Evolutionary conservation across 2,329 filamentous ascomycete species (phyloP), one percentile per base, ranked within the genome.

Genomic region (Graphiopsis chlorocephala): DNA sequence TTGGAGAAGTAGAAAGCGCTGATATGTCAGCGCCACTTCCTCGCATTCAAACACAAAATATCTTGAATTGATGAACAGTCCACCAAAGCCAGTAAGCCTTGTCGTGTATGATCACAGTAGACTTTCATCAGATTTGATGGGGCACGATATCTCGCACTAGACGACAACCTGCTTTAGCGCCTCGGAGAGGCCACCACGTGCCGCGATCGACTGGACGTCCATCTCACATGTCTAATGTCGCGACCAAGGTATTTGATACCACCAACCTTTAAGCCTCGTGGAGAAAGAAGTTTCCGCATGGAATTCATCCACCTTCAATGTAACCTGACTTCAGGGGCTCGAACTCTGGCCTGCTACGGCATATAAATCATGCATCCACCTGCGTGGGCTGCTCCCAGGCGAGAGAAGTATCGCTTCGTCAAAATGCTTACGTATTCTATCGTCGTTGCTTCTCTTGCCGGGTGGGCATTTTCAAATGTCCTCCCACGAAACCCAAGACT

Each of bases 361-460:
- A 38, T 58, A 58, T 55, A 55, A 45, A 50, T 25, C 42, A 61
- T 61, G 60, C 31, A 45, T 20, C 17, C 17, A 7, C 60, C 48
- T 3, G 33, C 33, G 2, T 62, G 60, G 60, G 48, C 48, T 45
- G 23, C 33, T 29, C 33, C 60, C n/a, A 20, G 14, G 60, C 60
- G 48, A 42, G 60, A 62, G 14, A 62, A 25, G 35, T 47, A 55
- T 62, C 48, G 33, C 31, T 55, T 55, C 31, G 17, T 45, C 23
- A 62, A 45, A 55, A 55, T 55, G 47, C 6, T 62, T 20, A 5
- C 33, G 10, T 17, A 14, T 7, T 28, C 47, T 2, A 17, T 55
- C 25, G 48, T 25, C 2, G 10, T 38, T 10, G 6, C 38, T 8
- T 15, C 20, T 0, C 20, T 53, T 35, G 47, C 28, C 2, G n/a